A percentile compares a stretch with the other conserved stretches of the same genome.
phyloP scores from a whole-genome alignment of 2,329 filamentous ascomycete species.

The Drechslerella dactyloides region DNA sequence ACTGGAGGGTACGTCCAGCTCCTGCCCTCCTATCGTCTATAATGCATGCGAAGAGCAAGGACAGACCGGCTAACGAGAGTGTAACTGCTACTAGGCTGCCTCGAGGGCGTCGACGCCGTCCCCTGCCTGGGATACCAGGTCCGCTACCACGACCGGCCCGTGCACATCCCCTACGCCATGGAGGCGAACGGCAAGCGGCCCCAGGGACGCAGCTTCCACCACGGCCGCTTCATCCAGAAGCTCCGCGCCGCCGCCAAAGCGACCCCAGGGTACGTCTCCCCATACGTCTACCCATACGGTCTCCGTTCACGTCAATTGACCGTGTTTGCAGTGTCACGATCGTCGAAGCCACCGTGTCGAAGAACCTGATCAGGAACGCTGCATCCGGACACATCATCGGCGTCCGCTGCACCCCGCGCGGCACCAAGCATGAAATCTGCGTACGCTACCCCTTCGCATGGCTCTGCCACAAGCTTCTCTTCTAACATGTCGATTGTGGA shows the following conservation, averaged over 20 bases:
- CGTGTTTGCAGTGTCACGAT: constrained; percentile 69
- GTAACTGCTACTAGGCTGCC: constrained; percentile 69
- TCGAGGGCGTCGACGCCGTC: constrained; percentile 87
- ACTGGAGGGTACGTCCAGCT: constrained; percentile 60
- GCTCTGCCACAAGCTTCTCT: constrained; percentile 9
- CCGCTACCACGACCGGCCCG: constrained; percentile 75
- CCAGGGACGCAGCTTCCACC: constrained; percentile 85
- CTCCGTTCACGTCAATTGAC: constrained; percentile 16
- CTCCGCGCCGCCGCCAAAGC: constrained; percentile 73
- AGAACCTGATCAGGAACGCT: constrained; percentile 73
- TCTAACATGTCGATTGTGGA: constrained; percentile 57
- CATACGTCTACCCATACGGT: background rate
- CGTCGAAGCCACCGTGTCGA: constrained; percentile 81
- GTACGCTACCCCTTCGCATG: constrained; percentile 51
- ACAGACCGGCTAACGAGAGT: too few species aligned
- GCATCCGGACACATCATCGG: constrained; percentile 77
- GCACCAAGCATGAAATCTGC: constrained; percentile 55
- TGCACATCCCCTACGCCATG: constrained; percentile 76
- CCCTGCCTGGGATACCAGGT: constrained; percentile 86
- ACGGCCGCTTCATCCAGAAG: constrained; percentile 87
- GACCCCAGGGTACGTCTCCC: constrained; percentile 67
- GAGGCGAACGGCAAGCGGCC: constrained; percentile 65
- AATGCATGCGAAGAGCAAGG: too few species aligned
- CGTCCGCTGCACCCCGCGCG: constrained; percentile 61
- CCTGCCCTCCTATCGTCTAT: too few species aligned